These are phyloP conservation scores for Penicillium frequentans DNA, from an alignment of 2,329 filamentous ascomycete genomes.

Conservation along the genomic window DNA sequence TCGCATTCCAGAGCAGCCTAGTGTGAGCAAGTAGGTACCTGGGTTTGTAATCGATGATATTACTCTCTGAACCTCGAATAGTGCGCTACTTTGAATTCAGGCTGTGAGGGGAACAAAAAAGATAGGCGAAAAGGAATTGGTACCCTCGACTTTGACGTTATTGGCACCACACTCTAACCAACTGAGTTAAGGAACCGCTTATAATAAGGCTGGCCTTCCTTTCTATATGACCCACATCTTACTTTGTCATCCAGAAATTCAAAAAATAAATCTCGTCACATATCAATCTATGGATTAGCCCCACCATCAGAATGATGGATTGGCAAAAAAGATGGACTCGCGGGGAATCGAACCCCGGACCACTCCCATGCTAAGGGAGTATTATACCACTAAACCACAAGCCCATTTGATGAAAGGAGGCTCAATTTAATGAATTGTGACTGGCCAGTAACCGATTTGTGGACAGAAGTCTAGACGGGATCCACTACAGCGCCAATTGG, in stretches of 20 bases:
- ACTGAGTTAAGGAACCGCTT: background rate
- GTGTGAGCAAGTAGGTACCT: no score
- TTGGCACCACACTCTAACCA: background rate
- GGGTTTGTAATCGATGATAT: no score
- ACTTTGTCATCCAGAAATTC: background rate
- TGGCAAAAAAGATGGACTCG: conserved; percentile 41
- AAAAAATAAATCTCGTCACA: background rate
- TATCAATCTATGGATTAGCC: background rate
- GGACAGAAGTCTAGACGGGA: background rate
- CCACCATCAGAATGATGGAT: background rate
- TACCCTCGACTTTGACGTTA: background rate
- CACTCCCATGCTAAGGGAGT: conserved; percentile 50
- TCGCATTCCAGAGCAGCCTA: no score
- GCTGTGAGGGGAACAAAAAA: no score
- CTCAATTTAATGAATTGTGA: background rate
- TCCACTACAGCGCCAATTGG: background rate
- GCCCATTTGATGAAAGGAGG: conserved; percentile 19
- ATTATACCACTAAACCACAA: conserved; percentile 52
- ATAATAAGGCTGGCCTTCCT: background rate
- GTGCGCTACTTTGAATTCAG: no score
- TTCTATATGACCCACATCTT: background rate
- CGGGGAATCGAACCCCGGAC: conserved; percentile 52
- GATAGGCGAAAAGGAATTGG: no score
- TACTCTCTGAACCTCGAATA: no score
- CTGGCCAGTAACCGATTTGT: background rate